Base-by-base conservation (phyloP, 805 yeast species). In the Lipomyces yamanashiensis region DNA sequence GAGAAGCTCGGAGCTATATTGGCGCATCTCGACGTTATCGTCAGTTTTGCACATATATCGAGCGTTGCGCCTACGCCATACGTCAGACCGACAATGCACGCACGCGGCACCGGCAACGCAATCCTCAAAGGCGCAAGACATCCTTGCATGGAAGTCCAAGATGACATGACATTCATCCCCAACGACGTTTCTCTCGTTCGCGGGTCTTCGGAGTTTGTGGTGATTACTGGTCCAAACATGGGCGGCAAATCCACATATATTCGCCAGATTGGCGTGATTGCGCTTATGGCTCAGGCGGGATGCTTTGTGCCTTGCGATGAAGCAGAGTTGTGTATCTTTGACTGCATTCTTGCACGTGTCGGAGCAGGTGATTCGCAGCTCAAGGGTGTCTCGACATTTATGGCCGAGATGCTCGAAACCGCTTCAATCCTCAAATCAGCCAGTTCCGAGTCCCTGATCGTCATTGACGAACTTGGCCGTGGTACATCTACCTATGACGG, bases 311-410 rank as follows among this genome's bases (percentile, higher is more conserved):
- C 99, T 1, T 87, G 88, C 65, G 78, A 79, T 12, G 86, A 81
- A 40, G 92, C 97, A 0, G 92, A 90, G 71, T 74, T 95, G 33
- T 86, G 91, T 12, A 80, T 95, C 1, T 91, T 93, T 66, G 99
- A 95, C 76, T 91, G 97, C 1, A 88, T 95, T 5, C 81, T 95
- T 64, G 96, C 98, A 13, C 85, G 99, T 73, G 97, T 95, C n/a
- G 99, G 99, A 10, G 98, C 99, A 1, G 96, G 98, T 12, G 99
- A 95, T 75, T 93, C 98, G 0, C 99, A 95, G 76, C 81, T 95
- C 73, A 92, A 93, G 76, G 99, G 99, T 33, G 90, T 95, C 36
- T 92, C 98, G 0, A 95, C 99, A 0, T 95, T 95, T 72, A 89
- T 90, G 90, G 90, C 96, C 34, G 99, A 95, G 75, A 92, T 95